Percentiles rank a stretch among this genome's conserved stretches.
Conservation (phyloP, 2,329 filamentous ascomycete genomes). For the Neopestalotiopsis sp. region DNA sequence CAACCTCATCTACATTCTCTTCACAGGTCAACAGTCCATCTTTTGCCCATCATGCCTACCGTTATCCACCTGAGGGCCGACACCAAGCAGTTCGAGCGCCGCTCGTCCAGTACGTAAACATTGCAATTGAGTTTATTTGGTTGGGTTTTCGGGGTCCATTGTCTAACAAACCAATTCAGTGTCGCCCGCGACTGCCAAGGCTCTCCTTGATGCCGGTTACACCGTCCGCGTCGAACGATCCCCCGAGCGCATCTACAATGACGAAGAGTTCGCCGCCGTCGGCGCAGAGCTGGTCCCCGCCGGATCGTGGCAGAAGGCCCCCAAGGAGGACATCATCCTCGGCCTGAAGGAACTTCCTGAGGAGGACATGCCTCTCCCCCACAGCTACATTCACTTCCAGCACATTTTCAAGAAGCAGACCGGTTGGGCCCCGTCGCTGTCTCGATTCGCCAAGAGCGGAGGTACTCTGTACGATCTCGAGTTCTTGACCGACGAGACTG, state of each 20-base stretch:
- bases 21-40: neutral
- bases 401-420: conserved; percentile 80
- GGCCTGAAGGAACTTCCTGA: conserved; percentile 81
- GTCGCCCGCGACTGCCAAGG: conserved; percentile 53
- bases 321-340: conserved; percentile 72
- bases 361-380: conserved; percentile 66
- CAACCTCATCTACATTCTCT: neutral
- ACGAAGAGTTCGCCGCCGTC: conserved; percentile 64
- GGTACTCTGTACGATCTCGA: conserved; percentile 86
- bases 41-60: conserved; percentile 10
- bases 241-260: conserved; percentile 69
- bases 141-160: conserved; percentile 16
- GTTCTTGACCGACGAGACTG: conserved; percentile 74
- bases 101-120: conserved; percentile 1
- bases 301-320: conserved; percentile 71
- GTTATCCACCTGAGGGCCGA: conserved; percentile 9
- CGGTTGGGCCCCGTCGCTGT: conserved; percentile 81
- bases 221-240: conserved; percentile 71
- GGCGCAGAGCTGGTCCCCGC: conserved; percentile 71
- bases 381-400: conserved; percentile 74
- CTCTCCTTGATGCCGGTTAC: conserved; percentile 73
- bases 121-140: neutral
- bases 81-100: conserved; percentile 7
- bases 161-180: conserved; percentile 21
- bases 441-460: conserved; percentile 76